Conservation (phyloP, 129 eudicot species). For the Kitagawia praeruptora region DNA sequence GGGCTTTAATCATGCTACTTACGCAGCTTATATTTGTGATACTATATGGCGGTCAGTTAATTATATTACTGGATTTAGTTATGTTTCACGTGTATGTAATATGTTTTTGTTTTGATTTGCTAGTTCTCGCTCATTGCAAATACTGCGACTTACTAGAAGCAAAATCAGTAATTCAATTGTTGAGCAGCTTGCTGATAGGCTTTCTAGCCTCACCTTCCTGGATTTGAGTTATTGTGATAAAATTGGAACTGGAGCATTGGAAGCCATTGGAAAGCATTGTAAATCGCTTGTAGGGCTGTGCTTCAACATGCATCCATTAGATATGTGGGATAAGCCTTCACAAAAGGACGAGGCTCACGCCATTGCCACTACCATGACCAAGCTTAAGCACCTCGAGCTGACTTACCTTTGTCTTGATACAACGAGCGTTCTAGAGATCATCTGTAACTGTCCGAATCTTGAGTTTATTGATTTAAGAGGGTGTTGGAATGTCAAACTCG, state of each 20-base stretch:
- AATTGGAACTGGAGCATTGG: constrained; percentile 35
- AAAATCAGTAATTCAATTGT: constrained; percentile 44
- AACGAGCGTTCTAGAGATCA: constrained; percentile 36
- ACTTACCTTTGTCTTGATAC: constrained; percentile 45
- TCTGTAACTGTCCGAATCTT: constrained; percentile 33
- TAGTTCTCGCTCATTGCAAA: constrained; percentile 52
- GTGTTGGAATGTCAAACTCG: constrained; percentile 63
- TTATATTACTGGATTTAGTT: background rate
- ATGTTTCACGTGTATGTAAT: background rate
- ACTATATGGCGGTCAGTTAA: background rate
- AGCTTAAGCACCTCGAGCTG: constrained; percentile 62
- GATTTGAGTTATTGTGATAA: constrained; percentile 61
- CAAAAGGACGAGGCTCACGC: constrained; percentile 64
- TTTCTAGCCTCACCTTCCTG: constrained; percentile 46
- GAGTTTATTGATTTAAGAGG: constrained; percentile 65
- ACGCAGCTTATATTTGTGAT: background rate
- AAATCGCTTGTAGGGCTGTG: constrained; percentile 40
- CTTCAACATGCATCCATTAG: constrained; percentile 68
- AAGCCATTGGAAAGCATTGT: constrained; percentile 59
- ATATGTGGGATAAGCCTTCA: constrained; percentile 27
- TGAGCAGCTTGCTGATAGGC: constrained; percentile 45
- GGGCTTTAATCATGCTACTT: background rate
- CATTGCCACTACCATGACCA: constrained; percentile 62
- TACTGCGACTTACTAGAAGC: constrained; percentile 48
- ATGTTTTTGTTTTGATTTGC: constrained; percentile 11